These are phyloP conservation scores for Chenopodium suecicum DNA, from an alignment of 148 eudicot genomes.

Conservation along the genomic window DNA sequence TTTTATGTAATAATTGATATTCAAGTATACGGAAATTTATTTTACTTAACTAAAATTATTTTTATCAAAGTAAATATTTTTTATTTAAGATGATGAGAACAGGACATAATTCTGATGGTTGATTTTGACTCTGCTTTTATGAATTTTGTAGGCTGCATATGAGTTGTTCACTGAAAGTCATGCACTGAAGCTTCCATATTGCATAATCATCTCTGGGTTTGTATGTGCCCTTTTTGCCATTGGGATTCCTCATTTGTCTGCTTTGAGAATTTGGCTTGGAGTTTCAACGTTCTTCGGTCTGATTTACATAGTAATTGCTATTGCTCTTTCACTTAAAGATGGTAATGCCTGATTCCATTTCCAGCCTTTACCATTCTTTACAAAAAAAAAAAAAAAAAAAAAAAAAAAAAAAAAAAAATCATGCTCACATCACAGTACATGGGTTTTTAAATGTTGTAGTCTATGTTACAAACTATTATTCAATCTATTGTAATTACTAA, in stretches of 20 bases:
- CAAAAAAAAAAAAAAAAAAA: not conserved
- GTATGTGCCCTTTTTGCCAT: constrained; percentile 81
- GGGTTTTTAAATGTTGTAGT: not conserved
- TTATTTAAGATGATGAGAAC: no score
- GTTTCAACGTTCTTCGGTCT: constrained; percentile 76
- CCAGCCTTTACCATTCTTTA: not conserved
- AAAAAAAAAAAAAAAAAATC: no score
- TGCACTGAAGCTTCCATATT: constrained; percentile 77
- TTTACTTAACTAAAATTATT: no score
- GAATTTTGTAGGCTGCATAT: constrained; percentile 64
- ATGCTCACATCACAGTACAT: not conserved
- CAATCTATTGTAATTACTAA: not conserved
- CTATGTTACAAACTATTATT: not conserved
- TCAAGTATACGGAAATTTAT: no score
- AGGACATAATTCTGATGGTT: not conserved
- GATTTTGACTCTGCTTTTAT: constrained; percentile 4
- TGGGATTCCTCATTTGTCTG: constrained; percentile 81
- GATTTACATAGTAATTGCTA: constrained; percentile 62
- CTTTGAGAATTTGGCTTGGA: constrained; percentile 81
- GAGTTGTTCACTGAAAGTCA: constrained; percentile 51
- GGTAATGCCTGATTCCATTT: constrained; percentile 47
- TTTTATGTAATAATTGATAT: no score
- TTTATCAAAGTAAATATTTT: no score
- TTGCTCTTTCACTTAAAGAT: constrained; percentile 64
- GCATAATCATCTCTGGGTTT: constrained; percentile 69